Evolutionary conservation across 768 basidiomycete species (phyloP), one percentile per base, ranked within the genome.

Genomic region (Hygrocybe coccinea): DNA sequence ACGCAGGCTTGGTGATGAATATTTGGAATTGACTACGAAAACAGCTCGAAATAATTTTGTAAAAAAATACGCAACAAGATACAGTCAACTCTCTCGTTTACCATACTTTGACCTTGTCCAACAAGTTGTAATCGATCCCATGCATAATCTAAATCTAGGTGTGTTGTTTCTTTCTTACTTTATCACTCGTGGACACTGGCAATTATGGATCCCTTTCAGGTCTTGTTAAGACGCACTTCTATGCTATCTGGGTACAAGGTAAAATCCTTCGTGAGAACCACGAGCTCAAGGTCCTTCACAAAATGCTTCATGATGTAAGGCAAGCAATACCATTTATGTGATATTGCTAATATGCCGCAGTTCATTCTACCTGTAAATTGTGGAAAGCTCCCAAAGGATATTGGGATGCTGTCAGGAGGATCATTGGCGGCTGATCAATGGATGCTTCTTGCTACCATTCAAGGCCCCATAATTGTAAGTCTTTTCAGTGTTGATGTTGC

Each of bases 121-220:
- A 2, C 65, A 68, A 59, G 60, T 64, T 7, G 61, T 70, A 1
- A 62, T 71, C 10, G 71, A 70, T 52, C 71, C 66, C 0, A 71
- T 72, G 70, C 67, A 72, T 48, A 71, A 67, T 29, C 44, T 72
- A 1, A 64, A 69, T n/a, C 61, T 68, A 3, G 66, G 70, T 57
- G 33, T 46, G 11, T 46, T 19, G n/a, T 46, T 22, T 46, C 44
- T 29, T 29, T 29, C 29, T 29, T n/a, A n/a, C 29, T 29, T 29
- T 29, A 8, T 29, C 29, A 29, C 4, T 8, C 8, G 8, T 8
- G n/a, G 8, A 29, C 4, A 39, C 38, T 39, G 3, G 12, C 38
- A 4, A 29, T 12, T 14, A 15, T 37, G n/a, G n/a, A n/a, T 37
- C 9, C 36, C 8, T 15, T 39, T 14, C 5, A 39, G 38, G 38